Percentiles rank a stretch among this genome's conserved stretches.
phyloP scores from a whole-genome alignment of 2,329 filamentous ascomycete genomes.

The Fusarium devonianum region DNA sequence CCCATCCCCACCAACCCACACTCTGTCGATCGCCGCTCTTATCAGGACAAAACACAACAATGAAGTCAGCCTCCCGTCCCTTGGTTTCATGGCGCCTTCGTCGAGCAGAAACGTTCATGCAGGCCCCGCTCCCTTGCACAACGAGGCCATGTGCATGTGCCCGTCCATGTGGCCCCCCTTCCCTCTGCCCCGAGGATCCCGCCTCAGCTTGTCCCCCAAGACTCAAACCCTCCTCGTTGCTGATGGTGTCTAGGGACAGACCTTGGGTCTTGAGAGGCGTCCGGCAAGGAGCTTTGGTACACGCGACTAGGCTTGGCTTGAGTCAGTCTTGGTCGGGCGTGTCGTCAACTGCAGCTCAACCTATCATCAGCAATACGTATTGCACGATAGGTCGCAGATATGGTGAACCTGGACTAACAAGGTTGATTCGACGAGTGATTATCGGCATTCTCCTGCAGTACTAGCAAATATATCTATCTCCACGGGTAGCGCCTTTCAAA shows the following conservation, averaged over 20 bases:
- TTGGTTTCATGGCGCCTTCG: too few species aligned
- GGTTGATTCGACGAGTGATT: conserved; percentile 20
- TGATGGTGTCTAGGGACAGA: conserved; percentile 31
- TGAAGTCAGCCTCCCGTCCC: conserved; percentile 19
- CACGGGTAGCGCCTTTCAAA: too few species aligned
- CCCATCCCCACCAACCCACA: conserved; percentile 8
- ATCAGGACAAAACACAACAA: conserved; percentile 12
- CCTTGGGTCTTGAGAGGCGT: too few species aligned
- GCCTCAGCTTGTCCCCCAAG: too few species aligned
- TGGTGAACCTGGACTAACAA: conserved; percentile 13
- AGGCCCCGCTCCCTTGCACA: conserved; percentile 36
- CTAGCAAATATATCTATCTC: too few species aligned
- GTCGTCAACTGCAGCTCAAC: conserved; percentile 4
- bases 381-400: conserved; percentile 27
- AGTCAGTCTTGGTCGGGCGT: conserved; percentile 11
- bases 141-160: conserved; percentile 37
- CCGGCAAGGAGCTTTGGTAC: too few species aligned
- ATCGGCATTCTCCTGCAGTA: too few species aligned
- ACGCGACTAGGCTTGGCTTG: too few species aligned
- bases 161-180: conserved; percentile 24
- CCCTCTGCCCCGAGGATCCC: background rate
- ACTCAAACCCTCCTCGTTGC: conserved; percentile 4
- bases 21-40: conserved; percentile 27
- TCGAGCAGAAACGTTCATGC: conserved; percentile 37
- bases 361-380: conserved; percentile 13